Conservation (phyloP, 1,284 basidiomycete species). For the Sphaerobolus stellatus region DNA sequence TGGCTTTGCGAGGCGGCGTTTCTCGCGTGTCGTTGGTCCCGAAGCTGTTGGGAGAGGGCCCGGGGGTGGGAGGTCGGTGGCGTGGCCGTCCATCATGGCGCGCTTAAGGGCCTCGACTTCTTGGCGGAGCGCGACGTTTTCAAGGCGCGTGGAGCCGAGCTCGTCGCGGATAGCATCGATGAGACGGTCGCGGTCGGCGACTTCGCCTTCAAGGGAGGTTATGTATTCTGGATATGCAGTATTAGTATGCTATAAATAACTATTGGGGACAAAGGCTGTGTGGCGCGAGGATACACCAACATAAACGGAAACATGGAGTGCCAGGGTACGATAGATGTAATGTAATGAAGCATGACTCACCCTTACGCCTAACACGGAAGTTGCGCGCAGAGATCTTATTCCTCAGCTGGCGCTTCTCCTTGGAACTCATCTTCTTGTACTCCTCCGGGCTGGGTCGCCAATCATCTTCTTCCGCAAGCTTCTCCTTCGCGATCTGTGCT, state of each 20-base stretch:
- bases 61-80: conserved; percentile 42
- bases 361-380: conserved; percentile 91
- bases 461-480: conserved; percentile 52
- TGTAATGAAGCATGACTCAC: conserved; percentile 38
- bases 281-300: too few species aligned
- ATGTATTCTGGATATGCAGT: conserved; percentile 76
- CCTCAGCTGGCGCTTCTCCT: conserved; percentile 93
- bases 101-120: conserved; percentile 85
- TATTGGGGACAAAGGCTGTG: too few species aligned
- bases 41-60: conserved; percentile 35
- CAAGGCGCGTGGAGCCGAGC: conserved; percentile 73
- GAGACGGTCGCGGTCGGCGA: conserved; percentile 88
- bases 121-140: conserved; percentile 83
- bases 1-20: conserved; percentile 52
- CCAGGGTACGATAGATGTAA: too few species aligned
- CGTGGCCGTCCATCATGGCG: conserved; percentile 64
- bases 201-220: conserved; percentile 88
- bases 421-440: conserved; percentile 92
- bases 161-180: conserved; percentile 88
- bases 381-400: conserved; percentile 98
- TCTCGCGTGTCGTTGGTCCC: conserved; percentile 19
- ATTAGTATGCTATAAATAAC: neutral
- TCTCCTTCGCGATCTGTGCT: conserved; percentile 33
- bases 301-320: too few species aligned
- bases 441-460: conserved; percentile 89